phyloP scores from a whole-genome alignment of 768 basidiomycete genomes.

The Leccinum boreale region DNA sequence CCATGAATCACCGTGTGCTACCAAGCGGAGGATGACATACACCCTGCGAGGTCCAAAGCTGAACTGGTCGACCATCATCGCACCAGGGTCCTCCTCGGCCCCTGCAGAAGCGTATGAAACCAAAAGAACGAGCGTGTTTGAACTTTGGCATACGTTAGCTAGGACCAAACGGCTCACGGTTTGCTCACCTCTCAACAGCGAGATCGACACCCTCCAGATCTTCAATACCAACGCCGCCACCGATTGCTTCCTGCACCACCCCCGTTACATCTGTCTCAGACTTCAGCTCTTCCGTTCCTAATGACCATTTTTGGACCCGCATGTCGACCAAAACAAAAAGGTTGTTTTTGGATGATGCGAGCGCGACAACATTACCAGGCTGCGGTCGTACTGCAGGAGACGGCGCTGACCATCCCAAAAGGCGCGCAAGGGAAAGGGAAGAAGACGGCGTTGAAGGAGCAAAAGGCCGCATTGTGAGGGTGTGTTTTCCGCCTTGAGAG shows the following conservation, averaged over 20 bases:
- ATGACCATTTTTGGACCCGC: slow-evolving; percentile 64
- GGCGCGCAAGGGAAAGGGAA: slow-evolving; percentile 41
- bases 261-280: slow-evolving; percentile 54
- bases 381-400: slow-evolving; percentile 40
- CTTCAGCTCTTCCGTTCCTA: slow-evolving; percentile 52
- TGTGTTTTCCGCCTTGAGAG: slow-evolving; percentile 66
- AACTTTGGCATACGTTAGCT: slow-evolving; percentile 31
- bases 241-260: slow-evolving; percentile 46
- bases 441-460: slow-evolving; percentile 45
- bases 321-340: slow-evolving; percentile 70
- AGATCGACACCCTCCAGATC: slow-evolving; percentile 77
- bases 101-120: no score
- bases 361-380: slow-evolving; percentile 61
- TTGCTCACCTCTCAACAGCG: slow-evolving; percentile 52
- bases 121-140: slow-evolving; percentile 23
- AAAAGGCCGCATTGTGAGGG: slow-evolving; percentile 57
- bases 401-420: slow-evolving; percentile 41
- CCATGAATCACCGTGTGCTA: slow-evolving; percentile 26
- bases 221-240: slow-evolving; percentile 44
- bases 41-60: slow-evolving; percentile 52
- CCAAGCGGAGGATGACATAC: slow-evolving; percentile 58
- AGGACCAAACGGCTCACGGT: background rate
- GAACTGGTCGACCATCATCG: slow-evolving; percentile 35
- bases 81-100: slow-evolving; percentile 35
- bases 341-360: slow-evolving; percentile 51